phyloP scores from a whole-genome alignment of 2,329 filamentous ascomycete species.

The Pestalotiopsis fici region DNA sequence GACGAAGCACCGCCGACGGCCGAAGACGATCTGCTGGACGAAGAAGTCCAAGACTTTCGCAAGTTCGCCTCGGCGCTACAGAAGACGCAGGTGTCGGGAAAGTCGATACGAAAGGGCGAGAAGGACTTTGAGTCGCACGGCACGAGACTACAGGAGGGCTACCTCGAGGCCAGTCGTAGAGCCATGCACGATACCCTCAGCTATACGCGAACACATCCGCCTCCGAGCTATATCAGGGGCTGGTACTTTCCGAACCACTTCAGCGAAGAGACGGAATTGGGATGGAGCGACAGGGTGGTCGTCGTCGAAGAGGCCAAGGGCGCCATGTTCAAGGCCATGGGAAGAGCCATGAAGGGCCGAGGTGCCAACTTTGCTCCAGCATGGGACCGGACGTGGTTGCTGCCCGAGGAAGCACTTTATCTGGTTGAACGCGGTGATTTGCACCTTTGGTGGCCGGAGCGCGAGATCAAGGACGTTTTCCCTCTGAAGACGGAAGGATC shows the following conservation, averaged over 20 bases:
- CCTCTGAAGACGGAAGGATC: slow-evolving; percentile 32
- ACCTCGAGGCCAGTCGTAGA: slow-evolving; percentile 77
- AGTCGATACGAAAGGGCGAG: slow-evolving; percentile 85
- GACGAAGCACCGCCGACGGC: slow-evolving; percentile 12
- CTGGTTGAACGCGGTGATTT: slow-evolving; percentile 84
- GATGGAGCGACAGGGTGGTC: slow-evolving; percentile 55
- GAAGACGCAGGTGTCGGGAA: slow-evolving; percentile 47
- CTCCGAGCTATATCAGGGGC: slow-evolving; percentile 66
- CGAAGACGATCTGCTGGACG: slow-evolving; percentile 11
- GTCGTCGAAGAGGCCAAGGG: slow-evolving; percentile 70
- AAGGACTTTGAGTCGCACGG: slow-evolving; percentile 97
- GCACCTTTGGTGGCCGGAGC: slow-evolving; percentile 80
- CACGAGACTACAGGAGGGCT: slow-evolving; percentile 76
- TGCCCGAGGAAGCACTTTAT: slow-evolving; percentile 91
- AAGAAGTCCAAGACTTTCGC: slow-evolving; percentile 68
- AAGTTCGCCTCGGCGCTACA: slow-evolving; percentile 59
- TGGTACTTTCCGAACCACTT: slow-evolving; percentile 72
- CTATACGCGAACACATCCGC: slow-evolving; percentile 73
- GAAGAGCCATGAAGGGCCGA: slow-evolving; percentile 59
- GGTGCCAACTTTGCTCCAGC: slow-evolving; percentile 52
- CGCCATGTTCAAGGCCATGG: slow-evolving; percentile 74
- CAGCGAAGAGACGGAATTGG: slow-evolving; percentile 26
- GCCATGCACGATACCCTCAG: slow-evolving; percentile 89
- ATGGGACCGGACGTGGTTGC: slow-evolving; percentile 72
- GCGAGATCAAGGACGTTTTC: slow-evolving; percentile 50